Evolutionary conservation across 2,329 filamentous ascomycete species (phyloP).

Genomic region (Curvularia verruculosa): DNA sequence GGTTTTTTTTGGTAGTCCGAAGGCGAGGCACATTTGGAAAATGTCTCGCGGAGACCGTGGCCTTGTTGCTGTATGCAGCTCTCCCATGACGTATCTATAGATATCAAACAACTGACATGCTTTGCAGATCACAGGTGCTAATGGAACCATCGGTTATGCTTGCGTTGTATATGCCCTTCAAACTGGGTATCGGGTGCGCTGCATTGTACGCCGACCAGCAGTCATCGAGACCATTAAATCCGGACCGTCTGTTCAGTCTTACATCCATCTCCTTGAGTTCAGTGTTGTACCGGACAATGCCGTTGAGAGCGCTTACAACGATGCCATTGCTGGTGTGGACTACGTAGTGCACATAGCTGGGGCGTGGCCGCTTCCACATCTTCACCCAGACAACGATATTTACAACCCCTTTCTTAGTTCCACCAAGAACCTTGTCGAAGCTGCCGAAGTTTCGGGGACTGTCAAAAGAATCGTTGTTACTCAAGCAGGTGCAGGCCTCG

Average conservation of each 20-base stretch:
- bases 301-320: constrained; percentile 33
- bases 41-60: constrained; percentile 15
- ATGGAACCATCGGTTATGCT: constrained; percentile 45
- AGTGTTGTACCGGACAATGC: constrained; percentile 41
- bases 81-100: neutral
- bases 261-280: constrained; percentile 30
- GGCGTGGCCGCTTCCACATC: constrained; percentile 40
- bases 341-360: constrained; percentile 44
- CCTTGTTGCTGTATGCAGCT: constrained; percentile 33
- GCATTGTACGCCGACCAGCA: constrained; percentile 39
- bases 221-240: constrained; percentile 33
- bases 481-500: constrained; percentile 42
- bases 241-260: constrained; percentile 36
- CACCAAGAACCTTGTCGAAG: constrained; percentile 37
- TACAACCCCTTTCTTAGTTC: constrained; percentile 43
- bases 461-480: constrained; percentile 42
- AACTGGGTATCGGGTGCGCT: constrained; percentile 41
- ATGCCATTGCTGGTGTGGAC: constrained; percentile 29
- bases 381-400: constrained; percentile 44
- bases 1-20: neutral
- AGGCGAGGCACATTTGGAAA: neutral
- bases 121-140: constrained; percentile 44
- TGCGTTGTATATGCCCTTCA: constrained; percentile 36
- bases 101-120: constrained; percentile 2
- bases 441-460: constrained; percentile 32